Conservation (phyloP, 345 rosid species). For the Gossypium mustelinum region DNA sequence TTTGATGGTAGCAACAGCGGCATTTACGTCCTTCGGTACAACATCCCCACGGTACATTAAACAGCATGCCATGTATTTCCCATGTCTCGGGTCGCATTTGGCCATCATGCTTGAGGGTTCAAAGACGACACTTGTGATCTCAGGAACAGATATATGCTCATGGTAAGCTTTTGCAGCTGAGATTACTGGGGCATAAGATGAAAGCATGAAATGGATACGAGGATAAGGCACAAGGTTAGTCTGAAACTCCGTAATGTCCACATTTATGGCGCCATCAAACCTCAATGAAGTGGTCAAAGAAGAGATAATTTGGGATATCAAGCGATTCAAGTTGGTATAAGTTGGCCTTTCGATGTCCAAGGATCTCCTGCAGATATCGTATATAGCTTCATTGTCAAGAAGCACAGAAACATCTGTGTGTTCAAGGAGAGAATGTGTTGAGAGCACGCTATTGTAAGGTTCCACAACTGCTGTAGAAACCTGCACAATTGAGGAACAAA, state of each 20-base stretch:
- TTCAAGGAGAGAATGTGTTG: constrained; percentile 82
- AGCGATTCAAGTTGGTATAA: constrained; percentile 69
- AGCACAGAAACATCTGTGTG: constrained; percentile 79
- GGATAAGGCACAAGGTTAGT: constrained; percentile 86
- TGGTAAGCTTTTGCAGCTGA: constrained; percentile 78
- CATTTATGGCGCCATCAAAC: constrained; percentile 82
- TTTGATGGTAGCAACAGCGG: constrained; percentile 69
- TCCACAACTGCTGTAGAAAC: constrained; percentile 88
- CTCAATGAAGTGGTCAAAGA: constrained; percentile 74
- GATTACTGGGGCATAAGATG: constrained; percentile 79
- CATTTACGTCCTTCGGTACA: constrained; percentile 79
- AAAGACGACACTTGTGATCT: constrained; percentile 68
- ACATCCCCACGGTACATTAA: constrained; percentile 85
- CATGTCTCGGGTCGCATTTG: constrained; percentile 83
- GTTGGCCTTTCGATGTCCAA: constrained; percentile 73
- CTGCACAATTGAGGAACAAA: constrained; percentile 28
- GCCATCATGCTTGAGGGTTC: constrained; percentile 92
- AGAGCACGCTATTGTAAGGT: constrained; percentile 76
- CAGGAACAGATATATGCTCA: constrained; percentile 73
- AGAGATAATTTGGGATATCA: constrained; percentile 71
- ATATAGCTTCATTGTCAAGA: constrained; percentile 80
- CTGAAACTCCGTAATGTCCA: constrained; percentile 74
- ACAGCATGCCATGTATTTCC: constrained; percentile 86
- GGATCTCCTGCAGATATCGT: constrained; percentile 77
- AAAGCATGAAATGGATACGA: constrained; percentile 81